phyloP scores from a whole-genome alignment of 345 rosid species.

The Hibiscus trionum region DNA sequence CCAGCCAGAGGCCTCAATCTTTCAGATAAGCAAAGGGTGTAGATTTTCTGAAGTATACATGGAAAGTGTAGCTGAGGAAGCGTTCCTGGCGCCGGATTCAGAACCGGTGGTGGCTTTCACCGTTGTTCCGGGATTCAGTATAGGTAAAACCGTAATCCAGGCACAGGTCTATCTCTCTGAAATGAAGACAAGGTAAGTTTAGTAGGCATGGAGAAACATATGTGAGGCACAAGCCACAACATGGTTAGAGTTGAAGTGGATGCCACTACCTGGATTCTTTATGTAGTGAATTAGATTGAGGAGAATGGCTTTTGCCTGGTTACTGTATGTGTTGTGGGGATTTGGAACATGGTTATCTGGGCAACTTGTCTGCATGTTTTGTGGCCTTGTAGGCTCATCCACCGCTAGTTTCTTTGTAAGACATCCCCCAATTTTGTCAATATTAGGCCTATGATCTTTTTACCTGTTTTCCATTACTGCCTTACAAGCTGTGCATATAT shows the following conservation, averaged over 20 bases:
- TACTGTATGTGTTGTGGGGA: constrained; percentile 9
- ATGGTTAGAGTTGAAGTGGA: constrained; percentile 6
- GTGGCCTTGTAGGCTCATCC: constrained; percentile 11
- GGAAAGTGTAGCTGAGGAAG: constrained; percentile 72
- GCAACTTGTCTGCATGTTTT: constrained; percentile 12
- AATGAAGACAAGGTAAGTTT: background rate
- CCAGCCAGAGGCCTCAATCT: constrained; percentile 55
- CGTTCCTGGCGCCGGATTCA: constrained; percentile 17
- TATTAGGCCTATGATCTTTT: constrained; percentile 21
- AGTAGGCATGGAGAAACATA: background rate
- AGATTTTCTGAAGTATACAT: constrained; percentile 84
- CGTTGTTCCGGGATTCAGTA: constrained; percentile 76
- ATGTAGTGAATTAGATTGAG: background rate
- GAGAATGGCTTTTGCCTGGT: background rate
- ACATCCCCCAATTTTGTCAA: constrained; percentile 22
- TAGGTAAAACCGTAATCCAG: constrained; percentile 62
- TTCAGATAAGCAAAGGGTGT: constrained; percentile 45
- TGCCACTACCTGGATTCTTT: constrained; percentile 2
- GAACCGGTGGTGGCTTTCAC: constrained; percentile 72
- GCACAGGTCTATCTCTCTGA: constrained; percentile 65
- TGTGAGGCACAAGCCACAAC: constrained; percentile 4
- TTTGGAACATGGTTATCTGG: constrained; percentile 2
- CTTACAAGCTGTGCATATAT: background rate
- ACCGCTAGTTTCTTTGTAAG: constrained; percentile 5
- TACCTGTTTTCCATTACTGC: constrained; percentile 14